Evolutionary conservation across 768 basidiomycete genomes (phyloP), one percentile per base, ranked within the genome.

Genomic region (Hericium rajendrae): DNA sequence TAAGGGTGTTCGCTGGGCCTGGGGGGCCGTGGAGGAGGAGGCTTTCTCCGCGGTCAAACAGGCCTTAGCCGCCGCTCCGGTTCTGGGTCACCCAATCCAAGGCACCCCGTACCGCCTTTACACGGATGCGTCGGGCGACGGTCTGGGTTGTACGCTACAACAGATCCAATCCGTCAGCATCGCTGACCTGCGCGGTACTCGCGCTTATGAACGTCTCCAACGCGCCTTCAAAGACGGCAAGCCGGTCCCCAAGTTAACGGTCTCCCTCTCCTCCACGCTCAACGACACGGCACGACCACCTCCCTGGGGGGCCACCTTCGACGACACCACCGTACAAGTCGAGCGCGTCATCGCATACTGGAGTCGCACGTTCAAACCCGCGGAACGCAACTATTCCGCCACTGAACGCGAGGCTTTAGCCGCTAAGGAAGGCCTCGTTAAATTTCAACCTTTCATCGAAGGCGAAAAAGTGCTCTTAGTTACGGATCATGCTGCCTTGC

Each of bases 51-150:
- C 64, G 16, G 57, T 61, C n/a, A 74, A 74, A 48, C 49, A 62
- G 22, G 67, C 65, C 5, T 59, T 75, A 1, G 56, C 60, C 6
- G 58, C 59, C 18, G 70, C 74, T 0, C 74, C 73, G 1, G 64
- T 76, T 2, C 39, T 66, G 22, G 72, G 62, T 6, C 68, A 73
- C 55, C 64, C 73, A 0, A 66, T 65, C 0, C 57, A 57, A 9
- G 68, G 70, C 0, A 20, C 24, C 38, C 70, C 70, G 0, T 76
- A 74, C 54, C 60, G 69, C 10, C 54, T 76, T 0, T 75, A 75
- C 49, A 68, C 72, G 0, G 72, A 76, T 51, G 67, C 68, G 0
- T 66, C 22, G 2, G 22, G 22, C 60, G 46, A 57, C 0, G 68
- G 54, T 8, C 48, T 69, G 2, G 68, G 59, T 10, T 59, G 60